A percentile compares a stretch with the other conserved stretches of the same genome.
Conservation (phyloP, 495 filamentous ascomycete species). For the Hyaloscypha hepaticicola region DNA sequence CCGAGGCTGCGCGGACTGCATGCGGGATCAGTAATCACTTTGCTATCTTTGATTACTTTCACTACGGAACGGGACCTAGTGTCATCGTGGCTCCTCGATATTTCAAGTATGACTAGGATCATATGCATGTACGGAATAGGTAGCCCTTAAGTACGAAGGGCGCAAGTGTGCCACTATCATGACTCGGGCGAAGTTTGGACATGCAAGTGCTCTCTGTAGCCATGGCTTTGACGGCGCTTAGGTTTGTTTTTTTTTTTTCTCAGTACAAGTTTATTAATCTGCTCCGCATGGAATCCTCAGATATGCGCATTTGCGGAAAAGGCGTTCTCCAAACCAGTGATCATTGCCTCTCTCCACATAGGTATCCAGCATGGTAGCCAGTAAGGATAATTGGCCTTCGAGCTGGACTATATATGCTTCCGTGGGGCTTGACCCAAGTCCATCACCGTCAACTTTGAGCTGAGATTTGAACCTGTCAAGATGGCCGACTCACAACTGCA, state of each 20-base stretch:
- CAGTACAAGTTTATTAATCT: no score
- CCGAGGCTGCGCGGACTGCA: neutral
- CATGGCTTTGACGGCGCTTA: no score
- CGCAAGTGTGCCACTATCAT: neutral
- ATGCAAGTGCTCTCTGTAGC: no score
- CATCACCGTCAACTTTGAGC: neutral
- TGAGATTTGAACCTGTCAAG: neutral
- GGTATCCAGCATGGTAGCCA: no score
- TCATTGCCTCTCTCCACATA: no score
- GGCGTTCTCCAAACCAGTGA: no score
- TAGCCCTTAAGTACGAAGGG: neutral
- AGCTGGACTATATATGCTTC: neutral
- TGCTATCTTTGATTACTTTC: neutral
- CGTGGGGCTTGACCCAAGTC: no score
- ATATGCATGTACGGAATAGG: neutral
- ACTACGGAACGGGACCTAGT: neutral
- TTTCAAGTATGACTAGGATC: neutral
- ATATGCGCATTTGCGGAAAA: no score
- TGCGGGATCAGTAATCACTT: neutral
- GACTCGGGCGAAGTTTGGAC: neutral
- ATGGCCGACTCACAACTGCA: neutral
- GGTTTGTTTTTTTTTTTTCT: no score
- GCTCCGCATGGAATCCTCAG: no score
- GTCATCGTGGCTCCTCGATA: neutral
- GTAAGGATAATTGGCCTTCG: neutral